Percentiles rank a stretch among this genome's conserved stretches.
phyloP scores from a whole-genome alignment of 1,284 basidiomycete species.

The Omphalotus olearius region DNA sequence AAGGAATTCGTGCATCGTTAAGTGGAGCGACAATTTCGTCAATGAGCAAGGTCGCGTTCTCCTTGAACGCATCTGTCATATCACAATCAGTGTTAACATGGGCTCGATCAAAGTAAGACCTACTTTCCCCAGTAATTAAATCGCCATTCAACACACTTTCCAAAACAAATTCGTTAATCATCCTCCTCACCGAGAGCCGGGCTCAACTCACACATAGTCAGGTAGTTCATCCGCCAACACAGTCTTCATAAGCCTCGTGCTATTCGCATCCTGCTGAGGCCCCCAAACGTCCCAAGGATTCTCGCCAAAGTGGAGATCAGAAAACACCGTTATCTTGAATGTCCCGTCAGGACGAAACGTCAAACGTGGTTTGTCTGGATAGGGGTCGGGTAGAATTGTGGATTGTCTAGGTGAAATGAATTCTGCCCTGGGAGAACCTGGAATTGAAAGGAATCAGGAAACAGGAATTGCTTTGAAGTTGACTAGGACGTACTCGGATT shows the following conservation, averaged over 20 bases:
- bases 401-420: too few species aligned
- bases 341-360: constrained; percentile 47
- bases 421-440: too few species aligned
- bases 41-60: constrained; percentile 48
- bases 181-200: too few species aligned
- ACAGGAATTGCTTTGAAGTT: too few species aligned
- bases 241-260: constrained; percentile 46
- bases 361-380: constrained; percentile 44
- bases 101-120: constrained; percentile 14
- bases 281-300: constrained; percentile 68
- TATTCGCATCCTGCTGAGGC: constrained; percentile 57
- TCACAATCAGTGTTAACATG: background rate
- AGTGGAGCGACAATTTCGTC: constrained; percentile 48
- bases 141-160: constrained; percentile 60
- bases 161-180: background rate
- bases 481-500: too few species aligned
- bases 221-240: constrained; percentile 51
- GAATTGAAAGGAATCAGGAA: too few species aligned
- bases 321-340: constrained; percentile 66
- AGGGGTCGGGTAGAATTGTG: constrained; percentile 30
- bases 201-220: constrained; percentile 53
- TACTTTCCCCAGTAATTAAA: constrained; percentile 64
- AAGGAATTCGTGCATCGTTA: constrained; percentile 42
- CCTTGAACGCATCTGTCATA: constrained; percentile 52
- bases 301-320: constrained; percentile 66